Evolutionary conservation across 148 eudicot species (phyloP), one percentile per base, ranked within the genome.

Genomic region (Spergularia bocconei): DNA sequence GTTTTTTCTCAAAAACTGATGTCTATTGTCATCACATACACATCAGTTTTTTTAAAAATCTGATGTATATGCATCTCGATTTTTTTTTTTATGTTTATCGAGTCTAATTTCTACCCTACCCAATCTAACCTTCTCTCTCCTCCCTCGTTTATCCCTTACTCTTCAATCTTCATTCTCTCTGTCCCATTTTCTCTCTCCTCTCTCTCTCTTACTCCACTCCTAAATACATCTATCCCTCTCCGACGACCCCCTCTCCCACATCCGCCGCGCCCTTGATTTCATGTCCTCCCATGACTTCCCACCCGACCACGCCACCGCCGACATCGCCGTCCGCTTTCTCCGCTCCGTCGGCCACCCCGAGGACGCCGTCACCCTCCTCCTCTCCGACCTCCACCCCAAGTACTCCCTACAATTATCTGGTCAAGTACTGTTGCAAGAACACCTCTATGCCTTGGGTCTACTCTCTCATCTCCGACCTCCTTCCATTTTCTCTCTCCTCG

Each of bases 221-320:
- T 29, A 29, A 29, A 29, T 29, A 29, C 36, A n/a, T n/a, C n/a
- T n/a, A n/a, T n/a, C n/a, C n/a, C n/a, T n/a, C 36, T 67, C 56
- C n/a, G n/a, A n/a, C 53, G 25, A 23, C 11, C 10, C 81, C 10
- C 83, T 88, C 19, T 21, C 81, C 36, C 11, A 71, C 8, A 84
- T 86, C 15, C 82, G 67, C 47, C 74, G 72, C 15, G 79, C 78
- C 17, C 75, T 93, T 4, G 80, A 81, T 53, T 80, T n/a, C n/a
- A 89, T 93, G 98, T 75, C 63, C 12, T 47, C 76, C 51, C 79
- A 79, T 11, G 92, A 88, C 13, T 86, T 87, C 63, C 71, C 78
- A 0, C 96, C 92, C 1, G 88, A 93, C 73, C 81, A 82, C 36
- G 88, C 73, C 47, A 80, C 97, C 11, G 77, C 80, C 0, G 98